Percentiles rank a stretch among this genome's conserved stretches.
phyloP scores from a whole-genome alignment of 495 filamentous ascomycete genomes.

The Hyaloscypha bicolor region DNA sequence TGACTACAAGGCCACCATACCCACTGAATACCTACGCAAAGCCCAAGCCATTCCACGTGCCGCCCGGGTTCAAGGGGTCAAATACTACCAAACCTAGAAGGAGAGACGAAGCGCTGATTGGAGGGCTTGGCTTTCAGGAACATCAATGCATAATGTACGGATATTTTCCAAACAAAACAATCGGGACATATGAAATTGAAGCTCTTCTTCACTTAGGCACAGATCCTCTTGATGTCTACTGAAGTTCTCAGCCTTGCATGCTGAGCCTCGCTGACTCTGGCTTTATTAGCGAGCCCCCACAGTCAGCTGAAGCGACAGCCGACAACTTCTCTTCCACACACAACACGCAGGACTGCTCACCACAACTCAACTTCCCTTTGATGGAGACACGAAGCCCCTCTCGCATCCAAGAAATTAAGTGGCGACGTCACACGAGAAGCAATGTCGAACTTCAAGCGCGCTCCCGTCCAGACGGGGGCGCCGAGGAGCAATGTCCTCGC shows the following conservation, averaged over 20 bases:
- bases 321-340: not conserved
- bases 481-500: slow-evolving; percentile 60
- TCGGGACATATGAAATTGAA: not conserved
- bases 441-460: slow-evolving; percentile 70
- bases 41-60: too few species aligned
- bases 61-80: not conserved
- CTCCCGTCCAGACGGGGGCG: slow-evolving; percentile 45
- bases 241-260: too few species aligned
- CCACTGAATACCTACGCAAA: too few species aligned
- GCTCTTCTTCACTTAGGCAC: too few species aligned
- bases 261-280: not conserved
- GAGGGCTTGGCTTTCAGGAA: not conserved
- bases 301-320: not conserved
- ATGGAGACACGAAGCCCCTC: not conserved
- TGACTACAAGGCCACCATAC: too few species aligned
- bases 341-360: not conserved
- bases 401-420: not conserved
- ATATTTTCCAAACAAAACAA: not conserved
- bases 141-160: not conserved
- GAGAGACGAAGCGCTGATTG: not conserved
- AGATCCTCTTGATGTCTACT: too few species aligned
- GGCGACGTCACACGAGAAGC: not conserved
- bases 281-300: not conserved
- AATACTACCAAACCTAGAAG: not conserved
- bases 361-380: not conserved